These are phyloP conservation scores for Blastobotrys serpentis DNA, from an alignment of 1,139 yeast genomes.

Conservation along the genomic window DNA sequence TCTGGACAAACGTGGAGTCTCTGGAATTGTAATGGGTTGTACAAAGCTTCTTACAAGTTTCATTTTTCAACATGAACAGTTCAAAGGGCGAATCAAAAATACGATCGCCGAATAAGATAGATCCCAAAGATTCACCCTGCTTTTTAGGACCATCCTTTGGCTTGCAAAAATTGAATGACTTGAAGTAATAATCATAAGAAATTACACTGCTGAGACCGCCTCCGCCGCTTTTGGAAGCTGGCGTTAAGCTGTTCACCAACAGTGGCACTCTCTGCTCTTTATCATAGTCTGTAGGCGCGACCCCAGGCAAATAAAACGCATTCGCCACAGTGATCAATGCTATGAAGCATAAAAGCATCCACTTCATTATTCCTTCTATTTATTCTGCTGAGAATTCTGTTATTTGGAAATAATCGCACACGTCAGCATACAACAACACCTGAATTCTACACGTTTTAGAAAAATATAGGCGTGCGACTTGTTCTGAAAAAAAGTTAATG, in stretches of 20 bases:
- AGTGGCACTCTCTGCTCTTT: conserved; percentile 72
- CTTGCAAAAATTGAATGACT: conserved; percentile 76
- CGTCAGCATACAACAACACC: not conserved
- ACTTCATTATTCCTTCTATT: too few relatives aligned
- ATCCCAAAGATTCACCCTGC: conserved; percentile 88
- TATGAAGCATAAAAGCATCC: conserved; percentile 7
- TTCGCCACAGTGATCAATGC: conserved; percentile 27
- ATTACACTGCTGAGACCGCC: conserved; percentile 29
- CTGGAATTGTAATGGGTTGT: conserved; percentile 53
- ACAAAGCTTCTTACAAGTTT: conserved; percentile 67
- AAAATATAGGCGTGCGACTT: not conserved
- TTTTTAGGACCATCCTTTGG: conserved; percentile 65
- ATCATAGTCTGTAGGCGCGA: conserved; percentile 85
- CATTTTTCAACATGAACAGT: conserved; percentile 71
- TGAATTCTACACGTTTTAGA: not conserved
- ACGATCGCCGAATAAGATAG: conserved; percentile 92
- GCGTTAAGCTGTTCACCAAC: conserved; percentile 86
- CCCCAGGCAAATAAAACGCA: conserved; percentile 91
- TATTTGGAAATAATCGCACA: too few relatives aligned
- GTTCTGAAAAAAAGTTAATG: not conserved
- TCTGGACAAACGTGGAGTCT: conserved; percentile 72
- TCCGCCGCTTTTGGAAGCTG: conserved; percentile 44
- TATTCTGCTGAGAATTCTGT: too few relatives aligned
- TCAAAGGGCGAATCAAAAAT: conserved; percentile 90
- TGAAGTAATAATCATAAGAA: conserved; percentile 71